phyloP scores from a whole-genome alignment of 495 filamentous ascomycete species.

The Podospora appendiculata region DNA sequence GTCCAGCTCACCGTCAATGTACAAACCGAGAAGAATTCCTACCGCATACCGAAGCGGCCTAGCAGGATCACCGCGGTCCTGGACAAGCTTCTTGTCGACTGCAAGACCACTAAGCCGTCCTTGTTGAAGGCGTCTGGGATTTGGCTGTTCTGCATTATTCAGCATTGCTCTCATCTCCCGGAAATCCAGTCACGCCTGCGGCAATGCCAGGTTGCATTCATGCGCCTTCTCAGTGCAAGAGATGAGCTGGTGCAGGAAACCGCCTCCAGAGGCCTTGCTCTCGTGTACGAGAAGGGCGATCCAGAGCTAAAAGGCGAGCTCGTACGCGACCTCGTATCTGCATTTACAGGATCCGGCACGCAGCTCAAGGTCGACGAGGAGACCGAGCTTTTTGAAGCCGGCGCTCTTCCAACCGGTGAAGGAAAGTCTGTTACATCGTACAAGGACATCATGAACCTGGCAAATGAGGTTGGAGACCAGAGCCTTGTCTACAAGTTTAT shows the following conservation, averaged over 20 bases:
- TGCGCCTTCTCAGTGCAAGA: slow-evolving; percentile 74
- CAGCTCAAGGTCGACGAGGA: slow-evolving; percentile 76
- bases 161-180: slow-evolving; percentile 71
- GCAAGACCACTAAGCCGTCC: slow-evolving; percentile 74
- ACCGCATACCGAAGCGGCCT: slow-evolving; percentile 27
- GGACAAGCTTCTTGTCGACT: slow-evolving; percentile 64
- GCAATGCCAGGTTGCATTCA: slow-evolving; percentile 80
- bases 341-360: slow-evolving; percentile 70
- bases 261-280: slow-evolving; percentile 77
- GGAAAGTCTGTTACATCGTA: slow-evolving; percentile 87
- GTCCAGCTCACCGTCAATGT: slow-evolving; percentile 44
- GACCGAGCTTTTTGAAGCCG: slow-evolving; percentile 91
- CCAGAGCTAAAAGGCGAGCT: slow-evolving; percentile 70
- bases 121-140: slow-evolving; percentile 84
- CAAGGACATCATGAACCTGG: slow-evolving; percentile 88
- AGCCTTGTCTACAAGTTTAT: slow-evolving; percentile 96
- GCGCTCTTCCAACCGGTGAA: slow-evolving; percentile 83
- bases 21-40: slow-evolving; percentile 18
- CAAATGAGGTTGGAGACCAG: slow-evolving; percentile 88
- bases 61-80: slow-evolving; percentile 46
- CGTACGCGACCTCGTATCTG: slow-evolving; percentile 75
- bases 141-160: slow-evolving; percentile 87
- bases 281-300: slow-evolving; percentile 90
- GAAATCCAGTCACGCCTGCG: slow-evolving; percentile 65
- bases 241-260: slow-evolving; percentile 95